Evolutionary conservation across 306 rosid genomes (phyloP).

Genomic region (Quercus berberidifolia): DNA sequence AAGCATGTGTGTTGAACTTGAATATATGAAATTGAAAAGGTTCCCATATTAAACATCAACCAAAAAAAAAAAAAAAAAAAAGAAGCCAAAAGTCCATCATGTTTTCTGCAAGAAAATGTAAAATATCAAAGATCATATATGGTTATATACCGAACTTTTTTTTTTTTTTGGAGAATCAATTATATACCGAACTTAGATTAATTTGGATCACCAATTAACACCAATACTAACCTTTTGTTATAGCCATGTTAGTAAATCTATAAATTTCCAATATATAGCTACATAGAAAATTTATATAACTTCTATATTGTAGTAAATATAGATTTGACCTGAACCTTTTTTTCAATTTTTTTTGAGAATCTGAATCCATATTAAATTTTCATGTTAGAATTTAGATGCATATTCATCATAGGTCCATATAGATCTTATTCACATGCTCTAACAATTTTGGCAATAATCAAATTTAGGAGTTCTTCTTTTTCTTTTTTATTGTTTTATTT

Average conservation of each 20-base stretch:
- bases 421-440: not conserved
- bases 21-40: too few species aligned
- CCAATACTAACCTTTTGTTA: not conserved
- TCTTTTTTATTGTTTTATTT: not conserved
- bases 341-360: too few species aligned
- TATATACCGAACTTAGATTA: not conserved
- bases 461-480: not conserved
- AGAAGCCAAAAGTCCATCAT: too few species aligned
- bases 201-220: not conserved
- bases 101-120: too few species aligned
- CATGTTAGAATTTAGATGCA: not conserved
- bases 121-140: too few species aligned
- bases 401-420: not conserved
- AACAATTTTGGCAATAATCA: too few species aligned
- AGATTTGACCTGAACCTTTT: not conserved
- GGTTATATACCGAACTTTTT: not conserved
- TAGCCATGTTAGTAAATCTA: not conserved
- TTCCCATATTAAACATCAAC: too few species aligned
- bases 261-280: not conserved
- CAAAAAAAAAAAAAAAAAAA: too few species aligned
- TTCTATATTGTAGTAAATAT: too few species aligned
- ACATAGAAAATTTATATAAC: not conserved
- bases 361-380: not conserved
- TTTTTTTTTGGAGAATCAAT: too few species aligned
- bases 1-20: too few species aligned